These are phyloP conservation scores for Cladosporium sp. DNA, from an alignment of 2,329 filamentous ascomycete genomes.

Conservation along the genomic window DNA sequence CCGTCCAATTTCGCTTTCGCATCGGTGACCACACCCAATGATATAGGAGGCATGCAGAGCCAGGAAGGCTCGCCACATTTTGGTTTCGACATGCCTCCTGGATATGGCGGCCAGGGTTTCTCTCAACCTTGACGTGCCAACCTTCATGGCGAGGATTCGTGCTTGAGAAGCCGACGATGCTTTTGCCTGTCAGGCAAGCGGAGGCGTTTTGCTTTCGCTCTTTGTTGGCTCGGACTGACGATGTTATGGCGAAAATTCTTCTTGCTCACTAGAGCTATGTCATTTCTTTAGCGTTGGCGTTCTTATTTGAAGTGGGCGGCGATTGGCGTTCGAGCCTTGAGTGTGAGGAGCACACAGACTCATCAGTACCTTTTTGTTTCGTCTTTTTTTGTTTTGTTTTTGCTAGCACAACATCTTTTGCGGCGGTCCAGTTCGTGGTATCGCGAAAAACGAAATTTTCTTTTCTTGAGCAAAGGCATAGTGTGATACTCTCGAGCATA, in stretches of 20 bases:
- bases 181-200: not conserved
- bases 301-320: not conserved
- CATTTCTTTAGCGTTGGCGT: slow-evolving; percentile 9
- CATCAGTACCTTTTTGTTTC: not conserved
- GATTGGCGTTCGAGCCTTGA: not conserved
- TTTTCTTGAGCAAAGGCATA: not conserved
- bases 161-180: not conserved
- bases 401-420: not conserved
- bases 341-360: not conserved
- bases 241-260: not conserved
- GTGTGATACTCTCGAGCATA: not conserved
- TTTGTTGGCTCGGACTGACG: not conserved
- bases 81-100: slow-evolving; percentile 7
- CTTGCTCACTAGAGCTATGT: not conserved
- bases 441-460: not conserved
- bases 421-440: not conserved
- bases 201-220: not conserved
- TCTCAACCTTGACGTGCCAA: not conserved
- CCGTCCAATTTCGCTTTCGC: slow-evolving; percentile 14
- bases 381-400: too few relatives aligned
- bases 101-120: slow-evolving; percentile 5
- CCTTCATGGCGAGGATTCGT: not conserved
- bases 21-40: slow-evolving; percentile 11
- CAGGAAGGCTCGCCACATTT: slow-evolving; percentile 8
- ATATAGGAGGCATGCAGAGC: slow-evolving; percentile 8